These are phyloP conservation scores for Ophioceras dolichostomum DNA, from an alignment of 2,329 filamentous ascomycete genomes.

Conservation along the genomic window DNA sequence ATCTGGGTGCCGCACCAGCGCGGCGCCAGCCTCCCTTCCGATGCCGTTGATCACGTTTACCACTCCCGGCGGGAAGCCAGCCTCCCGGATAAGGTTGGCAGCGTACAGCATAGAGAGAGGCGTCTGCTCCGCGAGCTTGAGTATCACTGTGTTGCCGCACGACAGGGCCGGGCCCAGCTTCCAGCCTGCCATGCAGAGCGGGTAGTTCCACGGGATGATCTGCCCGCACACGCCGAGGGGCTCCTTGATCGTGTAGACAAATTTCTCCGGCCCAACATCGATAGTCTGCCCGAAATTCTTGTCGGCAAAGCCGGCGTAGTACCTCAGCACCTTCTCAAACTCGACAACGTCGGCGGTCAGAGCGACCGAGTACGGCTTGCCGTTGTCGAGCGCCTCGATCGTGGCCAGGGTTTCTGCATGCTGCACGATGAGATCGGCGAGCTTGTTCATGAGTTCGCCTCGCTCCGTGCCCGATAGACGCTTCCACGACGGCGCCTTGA, in stretches of 20 bases:
- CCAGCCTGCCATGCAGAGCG: conserved; percentile 64
- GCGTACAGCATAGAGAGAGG: conserved; percentile 51
- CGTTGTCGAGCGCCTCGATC: conserved; percentile 68
- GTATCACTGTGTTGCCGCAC: conserved; percentile 49
- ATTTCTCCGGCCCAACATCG: conserved; percentile 54
- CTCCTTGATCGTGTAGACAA: conserved; percentile 66
- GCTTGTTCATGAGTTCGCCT: conserved; percentile 54
- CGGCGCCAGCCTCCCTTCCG: conserved; percentile 51
- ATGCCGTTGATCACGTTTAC: conserved; percentile 61
- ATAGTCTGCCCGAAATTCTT: conserved; percentile 73
- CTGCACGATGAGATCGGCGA: conserved; percentile 56
- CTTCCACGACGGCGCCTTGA: conserved; percentile 56
- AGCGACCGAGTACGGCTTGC: conserved; percentile 59
- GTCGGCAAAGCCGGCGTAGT: conserved; percentile 71
- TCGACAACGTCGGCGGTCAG: conserved; percentile 49
- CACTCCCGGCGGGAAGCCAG: conserved; percentile 65
- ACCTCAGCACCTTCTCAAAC: conserved; percentile 41
- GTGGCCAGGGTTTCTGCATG: conserved; percentile 39
- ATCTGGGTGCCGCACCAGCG: conserved; percentile 48
- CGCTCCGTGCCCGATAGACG: conserved; percentile 55
- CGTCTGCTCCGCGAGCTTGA: conserved; percentile 55
- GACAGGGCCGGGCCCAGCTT: conserved; percentile 62
- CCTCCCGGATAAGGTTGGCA: conserved; percentile 54
- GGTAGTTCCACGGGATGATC: conserved; percentile 78
- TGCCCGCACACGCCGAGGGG: conserved; percentile 65